Evolutionary conservation across 169 alveolate species (phyloP), one percentile per base, ranked within the genome.

Genomic region (Eimeria falciformis): DNA sequence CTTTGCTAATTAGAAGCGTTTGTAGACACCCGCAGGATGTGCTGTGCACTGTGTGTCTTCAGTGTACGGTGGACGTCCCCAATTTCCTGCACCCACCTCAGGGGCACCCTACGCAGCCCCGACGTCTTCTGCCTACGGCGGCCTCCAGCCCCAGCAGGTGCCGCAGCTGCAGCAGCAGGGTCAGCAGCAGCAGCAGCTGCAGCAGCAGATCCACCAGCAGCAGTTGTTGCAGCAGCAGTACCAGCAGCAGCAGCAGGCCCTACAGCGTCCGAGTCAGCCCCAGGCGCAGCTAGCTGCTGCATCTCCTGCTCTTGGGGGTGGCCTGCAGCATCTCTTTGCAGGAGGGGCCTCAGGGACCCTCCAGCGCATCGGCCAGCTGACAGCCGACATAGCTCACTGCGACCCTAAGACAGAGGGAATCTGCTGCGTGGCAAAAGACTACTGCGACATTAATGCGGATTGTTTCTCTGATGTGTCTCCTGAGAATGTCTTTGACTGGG

Each of bases 401-500:
- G 87, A 78, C 71, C 87, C 87, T 4, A 46, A 50, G 37, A 46
- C 71, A 11, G 53, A 78, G 29, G 87, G 87, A 4, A 27, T 78
- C 27, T 78, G 87, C 66, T 78, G 87, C 55, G 18, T 78, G 5
- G 71, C 69, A 9, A 18, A n/a, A 11, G 55, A 78, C 46, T 78
- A 47, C 69, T 78, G 87, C 50, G 87, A 78, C 27, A 18, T 29
- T 0, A 78, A 78, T 78, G 87, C 87, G 23, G 55, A 53, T 14
- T 78, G 87, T 17, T 78, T 78, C 69, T 78, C 87, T 23, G 71
- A 78, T 56, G 87, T 47, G 17, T 53, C 87, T 21, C 87, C 87
- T 9, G 87, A 50, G 14, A 45, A n/a, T n/a, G 40, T 78, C 43
- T 78, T 90, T 66, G 95, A 93, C 29, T 79, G 85, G 73, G 53